These are phyloP conservation scores for Naegleria lovaniensis DNA, from an alignment of 208 protist species.

Conservation along the genomic window DNA sequence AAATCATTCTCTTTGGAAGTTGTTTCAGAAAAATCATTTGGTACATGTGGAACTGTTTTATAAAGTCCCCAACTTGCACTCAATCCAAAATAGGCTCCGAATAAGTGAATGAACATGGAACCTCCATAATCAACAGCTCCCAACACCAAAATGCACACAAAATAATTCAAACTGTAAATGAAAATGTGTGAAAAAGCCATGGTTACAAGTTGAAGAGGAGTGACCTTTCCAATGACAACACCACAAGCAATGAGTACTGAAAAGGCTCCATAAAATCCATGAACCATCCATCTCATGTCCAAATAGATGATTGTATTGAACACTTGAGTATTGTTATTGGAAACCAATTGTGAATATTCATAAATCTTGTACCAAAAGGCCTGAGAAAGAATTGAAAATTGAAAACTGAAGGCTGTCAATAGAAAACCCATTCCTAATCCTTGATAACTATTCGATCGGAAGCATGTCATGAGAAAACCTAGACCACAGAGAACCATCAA, in stretches of 20 bases:
- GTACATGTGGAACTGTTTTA: constrained; percentile 24
- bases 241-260: constrained; percentile 41
- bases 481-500: constrained; percentile 45
- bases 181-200: constrained; percentile 53
- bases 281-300: constrained; percentile 13
- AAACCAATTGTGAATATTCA: background rate
- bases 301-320: background rate
- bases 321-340: background rate
- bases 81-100: constrained; percentile 65
- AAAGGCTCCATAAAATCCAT: background rate
- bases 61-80: constrained; percentile 16
- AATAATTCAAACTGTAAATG: constrained; percentile 54
- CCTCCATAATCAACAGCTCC: constrained; percentile 55
- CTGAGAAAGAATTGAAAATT: constrained; percentile 33
- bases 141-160: constrained; percentile 35
- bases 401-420: constrained; percentile 31
- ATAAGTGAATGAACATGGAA: constrained; percentile 59
- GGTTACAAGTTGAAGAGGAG: constrained; percentile 53
- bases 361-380: constrained; percentile 29
- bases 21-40: constrained; percentile 23
- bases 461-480: constrained; percentile 45
- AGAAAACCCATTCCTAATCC: constrained; percentile 33
- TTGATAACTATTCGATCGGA: constrained; percentile 20
- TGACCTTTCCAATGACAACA: constrained; percentile 56
- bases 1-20: constrained; percentile 39